Base-by-base conservation (phyloP, 352 stramenopile genomes). In the Phytophthora foliorum region DNA sequence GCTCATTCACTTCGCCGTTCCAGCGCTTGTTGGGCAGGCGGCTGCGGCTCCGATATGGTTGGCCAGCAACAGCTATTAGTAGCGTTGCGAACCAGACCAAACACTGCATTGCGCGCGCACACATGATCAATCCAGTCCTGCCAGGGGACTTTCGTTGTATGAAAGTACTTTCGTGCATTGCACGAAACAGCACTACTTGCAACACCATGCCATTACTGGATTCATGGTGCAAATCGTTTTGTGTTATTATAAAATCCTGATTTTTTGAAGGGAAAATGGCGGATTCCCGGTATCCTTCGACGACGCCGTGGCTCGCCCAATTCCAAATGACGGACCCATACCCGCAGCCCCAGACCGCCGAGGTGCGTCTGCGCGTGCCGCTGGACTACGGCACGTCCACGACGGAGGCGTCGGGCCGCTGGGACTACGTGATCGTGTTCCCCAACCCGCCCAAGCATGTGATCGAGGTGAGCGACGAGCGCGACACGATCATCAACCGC, bases 381-480 rank as follows among this genome's bases (percentile, higher is more conserved):
- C 54, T 80, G n/a, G 65, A 80, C 58, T 87, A 89, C 65, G 82
- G 81, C 57, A 80, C 79, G 25, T 81, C 87, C 32, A 58, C 57
- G 9, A 19, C 29, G 44, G 78, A 78, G 16, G 39, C 75, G 22
- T 41, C 67, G 11, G 74, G 60, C 6, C 84, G 82, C 53, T 96
- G 88, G 86, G 88, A 94, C 77, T 96, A 94, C 62, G 85, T 91
- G 53, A 90, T 96, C 58, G 86, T 90, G 38, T 96, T 96, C 65
- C 86, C 85, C 3, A 90, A 94, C 62, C 85, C 85, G 22, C 75
- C 84, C 11, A 89, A 81, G 61, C 74, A 81, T 41, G 81, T 83
- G 34, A 80, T 87, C 57, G 81, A 88, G 31, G 74, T 71, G 34
- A 82, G 85, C 48, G 79, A 89, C 72, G 74, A 86, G 74, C 88